Evolutionary conservation across 176 grass and related monocot species (phyloP).

Genomic region (Calamus simplicifolius): DNA sequence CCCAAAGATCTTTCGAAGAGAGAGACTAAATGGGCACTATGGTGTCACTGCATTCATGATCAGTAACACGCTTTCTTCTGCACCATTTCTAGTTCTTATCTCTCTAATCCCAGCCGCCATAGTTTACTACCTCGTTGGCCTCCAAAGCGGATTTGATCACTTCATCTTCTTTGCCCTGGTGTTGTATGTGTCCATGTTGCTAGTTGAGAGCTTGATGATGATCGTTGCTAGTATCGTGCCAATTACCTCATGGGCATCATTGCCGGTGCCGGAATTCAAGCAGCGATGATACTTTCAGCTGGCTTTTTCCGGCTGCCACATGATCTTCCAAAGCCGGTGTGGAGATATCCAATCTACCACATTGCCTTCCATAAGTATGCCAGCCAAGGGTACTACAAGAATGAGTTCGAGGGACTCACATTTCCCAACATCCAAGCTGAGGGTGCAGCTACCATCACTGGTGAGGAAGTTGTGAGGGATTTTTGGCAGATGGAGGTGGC

Average conservation of each 20-base stretch:
- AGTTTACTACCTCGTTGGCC: slow-evolving; percentile 26
- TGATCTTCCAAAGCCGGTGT: slow-evolving; percentile 38
- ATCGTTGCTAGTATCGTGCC: slow-evolving; percentile 12
- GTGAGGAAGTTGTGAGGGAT: slow-evolving; percentile 7
- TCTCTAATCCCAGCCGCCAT: slow-evolving; percentile 12
- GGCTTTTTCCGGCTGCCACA: slow-evolving; percentile 36
- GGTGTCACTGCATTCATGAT: slow-evolving; percentile 35
- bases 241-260: slow-evolving; percentile 50
- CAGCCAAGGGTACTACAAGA: slow-evolving; percentile 36
- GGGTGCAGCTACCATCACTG: slow-evolving; percentile 26
- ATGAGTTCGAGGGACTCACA: slow-evolving; percentile 26
- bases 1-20: slow-evolving; percentile 38
- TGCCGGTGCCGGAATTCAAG: slow-evolving; percentile 26
- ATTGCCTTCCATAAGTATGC: slow-evolving; percentile 45
- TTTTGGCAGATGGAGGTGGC: slow-evolving; percentile 37
- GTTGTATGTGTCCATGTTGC: slow-evolving; percentile 14
- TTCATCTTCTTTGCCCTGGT: slow-evolving; percentile 18
- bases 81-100: slow-evolving; percentile 22
- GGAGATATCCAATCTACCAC: slow-evolving; percentile 40
- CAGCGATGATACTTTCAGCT: slow-evolving; percentile 16
- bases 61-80: slow-evolving; percentile 31
- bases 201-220: slow-evolving; percentile 40
- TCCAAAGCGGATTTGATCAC: slow-evolving; percentile 19
- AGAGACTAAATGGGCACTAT: slow-evolving; percentile 40
- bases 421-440: slow-evolving; percentile 21